These are phyloP conservation scores for Plasmodium vinckei DNA, from an alignment of 169 alveolate species.

Conservation along the genomic window DNA sequence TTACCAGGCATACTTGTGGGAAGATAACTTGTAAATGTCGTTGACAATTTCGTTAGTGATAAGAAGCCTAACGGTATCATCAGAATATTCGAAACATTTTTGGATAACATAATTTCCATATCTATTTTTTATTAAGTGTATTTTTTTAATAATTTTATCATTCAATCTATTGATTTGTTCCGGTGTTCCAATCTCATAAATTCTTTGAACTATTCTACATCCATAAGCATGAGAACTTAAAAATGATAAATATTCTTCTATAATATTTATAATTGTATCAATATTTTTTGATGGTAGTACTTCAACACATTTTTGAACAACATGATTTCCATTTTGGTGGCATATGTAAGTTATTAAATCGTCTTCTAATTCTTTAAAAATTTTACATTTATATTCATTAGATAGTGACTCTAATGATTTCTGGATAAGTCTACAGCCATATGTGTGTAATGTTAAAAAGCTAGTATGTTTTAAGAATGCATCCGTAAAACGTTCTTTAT, in stretches of 20 bases:
- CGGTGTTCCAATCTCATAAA: constrained; percentile 56
- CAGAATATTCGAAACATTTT: constrained; percentile 70
- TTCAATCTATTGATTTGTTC: constrained; percentile 62
- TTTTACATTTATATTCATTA: constrained; percentile 66
- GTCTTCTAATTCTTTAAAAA: constrained; percentile 34
- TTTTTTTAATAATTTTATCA: constrained; percentile 39
- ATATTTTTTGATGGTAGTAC: constrained; percentile 55
- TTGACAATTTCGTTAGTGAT: constrained; percentile 54
- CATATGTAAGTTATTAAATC: constrained; percentile 59
- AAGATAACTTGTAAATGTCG: constrained; percentile 36
- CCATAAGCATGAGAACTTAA: constrained; percentile 75
- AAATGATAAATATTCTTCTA: constrained; percentile 58
- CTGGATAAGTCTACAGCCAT: constrained; percentile 77
- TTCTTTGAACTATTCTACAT: constrained; percentile 70
- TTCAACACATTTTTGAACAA: constrained; percentile 73
- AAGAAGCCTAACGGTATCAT: constrained; percentile 33
- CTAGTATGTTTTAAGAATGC: constrained; percentile 38
- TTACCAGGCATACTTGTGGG: constrained; percentile 76
- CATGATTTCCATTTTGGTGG: constrained; percentile 78
- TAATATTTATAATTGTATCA: constrained; percentile 47
- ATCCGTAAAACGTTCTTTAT: constrained; percentile 61
- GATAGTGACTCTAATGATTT: constrained; percentile 57
- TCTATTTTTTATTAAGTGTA: constrained; percentile 61
- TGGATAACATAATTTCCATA: constrained; percentile 77
- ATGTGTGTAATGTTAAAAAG: constrained; percentile 52